Conservation (phyloP, 768 basidiomycete genomes). For the Lanmaoa rubissima region DNA sequence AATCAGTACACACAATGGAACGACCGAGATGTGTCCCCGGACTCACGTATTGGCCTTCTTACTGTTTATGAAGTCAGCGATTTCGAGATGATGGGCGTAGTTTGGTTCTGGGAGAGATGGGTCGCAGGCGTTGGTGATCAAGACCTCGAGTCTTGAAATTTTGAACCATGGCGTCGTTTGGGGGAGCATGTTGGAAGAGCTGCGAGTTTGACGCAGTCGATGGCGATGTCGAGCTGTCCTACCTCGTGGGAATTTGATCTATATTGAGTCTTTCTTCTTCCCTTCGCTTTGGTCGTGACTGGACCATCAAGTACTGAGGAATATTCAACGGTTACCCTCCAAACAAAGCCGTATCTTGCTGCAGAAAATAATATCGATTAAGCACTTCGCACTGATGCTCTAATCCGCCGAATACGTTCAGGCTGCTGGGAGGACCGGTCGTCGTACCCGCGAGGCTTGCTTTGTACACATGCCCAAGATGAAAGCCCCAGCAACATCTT, state of each 20-base stretch:
- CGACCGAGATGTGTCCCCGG: background rate
- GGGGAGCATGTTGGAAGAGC: slow-evolving; percentile 41
- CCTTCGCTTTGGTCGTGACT: no score
- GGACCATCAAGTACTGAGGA: background rate
- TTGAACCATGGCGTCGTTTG: slow-evolving; percentile 53
- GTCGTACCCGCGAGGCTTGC: background rate
- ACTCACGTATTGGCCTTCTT: slow-evolving; percentile 97
- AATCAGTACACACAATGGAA: background rate
- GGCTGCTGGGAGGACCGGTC: background rate
- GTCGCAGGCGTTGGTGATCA: slow-evolving; percentile 83
- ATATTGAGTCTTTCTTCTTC: no score
- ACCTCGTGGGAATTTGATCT: background rate
- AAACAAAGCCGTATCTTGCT: no score
- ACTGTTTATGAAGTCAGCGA: slow-evolving; percentile 87
- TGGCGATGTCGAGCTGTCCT: background rate
- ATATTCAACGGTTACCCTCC: background rate
- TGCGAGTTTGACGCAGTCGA: background rate
- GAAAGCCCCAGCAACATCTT: background rate
- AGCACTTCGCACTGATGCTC: background rate
- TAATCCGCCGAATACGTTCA: background rate
- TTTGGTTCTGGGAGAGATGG: slow-evolving; percentile 86
- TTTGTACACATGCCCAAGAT: background rate
- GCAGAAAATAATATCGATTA: background rate
- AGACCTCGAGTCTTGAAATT: slow-evolving; percentile 63
- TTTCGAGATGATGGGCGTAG: slow-evolving; percentile 87